A percentile compares a stretch with the other conserved stretches of the same genome.
These are phyloP conservation scores for Parathielavia appendiculata DNA, from an alignment of 495 filamentous ascomycete species.

Conservation along the genomic window DNA sequence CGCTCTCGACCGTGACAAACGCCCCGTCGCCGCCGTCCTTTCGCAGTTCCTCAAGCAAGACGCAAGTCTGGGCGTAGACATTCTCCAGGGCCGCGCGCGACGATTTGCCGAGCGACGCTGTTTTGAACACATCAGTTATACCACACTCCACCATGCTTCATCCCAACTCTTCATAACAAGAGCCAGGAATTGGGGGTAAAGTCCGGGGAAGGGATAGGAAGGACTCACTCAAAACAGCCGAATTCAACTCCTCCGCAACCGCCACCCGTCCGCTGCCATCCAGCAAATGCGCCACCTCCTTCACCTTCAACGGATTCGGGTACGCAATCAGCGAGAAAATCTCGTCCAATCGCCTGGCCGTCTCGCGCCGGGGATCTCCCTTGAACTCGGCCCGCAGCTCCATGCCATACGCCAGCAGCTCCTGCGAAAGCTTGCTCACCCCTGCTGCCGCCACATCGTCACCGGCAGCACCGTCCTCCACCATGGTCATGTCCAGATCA, in stretches of 20 bases:
- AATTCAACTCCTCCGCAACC: slow-evolving; percentile 92
- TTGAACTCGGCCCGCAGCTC: slow-evolving; percentile 70
- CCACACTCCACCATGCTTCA: neutral
- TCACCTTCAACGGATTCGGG: slow-evolving; percentile 66
- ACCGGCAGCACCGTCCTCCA: slow-evolving; percentile 40
- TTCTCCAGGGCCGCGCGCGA: slow-evolving; percentile 82
- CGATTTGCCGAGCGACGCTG: slow-evolving; percentile 86
- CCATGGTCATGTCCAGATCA: slow-evolving; percentile 42
- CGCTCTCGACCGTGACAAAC: slow-evolving; percentile 77
- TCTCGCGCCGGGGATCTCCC: slow-evolving; percentile 60
- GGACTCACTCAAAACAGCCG: slow-evolving; percentile 79
- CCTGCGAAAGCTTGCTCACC: slow-evolving; percentile 52
- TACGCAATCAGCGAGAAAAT: slow-evolving; percentile 90
- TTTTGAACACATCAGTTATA: no score
- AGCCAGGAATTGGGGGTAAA: neutral
- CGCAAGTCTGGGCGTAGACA: slow-evolving; percentile 80
- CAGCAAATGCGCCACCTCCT: slow-evolving; percentile 72
- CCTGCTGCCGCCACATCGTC: slow-evolving; percentile 48
- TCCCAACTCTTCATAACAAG: neutral
- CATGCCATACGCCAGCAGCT: slow-evolving; percentile 76
- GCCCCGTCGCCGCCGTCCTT: slow-evolving; percentile 80
- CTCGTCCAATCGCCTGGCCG: slow-evolving; percentile 70
- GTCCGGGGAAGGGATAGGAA: neutral
- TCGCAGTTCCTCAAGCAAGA: slow-evolving; percentile 74
- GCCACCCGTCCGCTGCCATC: slow-evolving; percentile 68